Percentiles rank a stretch among this genome's conserved stretches.
Conservation (phyloP, 2,329 filamentous ascomycete species). For the Diaporthe aspalathi region DNA sequence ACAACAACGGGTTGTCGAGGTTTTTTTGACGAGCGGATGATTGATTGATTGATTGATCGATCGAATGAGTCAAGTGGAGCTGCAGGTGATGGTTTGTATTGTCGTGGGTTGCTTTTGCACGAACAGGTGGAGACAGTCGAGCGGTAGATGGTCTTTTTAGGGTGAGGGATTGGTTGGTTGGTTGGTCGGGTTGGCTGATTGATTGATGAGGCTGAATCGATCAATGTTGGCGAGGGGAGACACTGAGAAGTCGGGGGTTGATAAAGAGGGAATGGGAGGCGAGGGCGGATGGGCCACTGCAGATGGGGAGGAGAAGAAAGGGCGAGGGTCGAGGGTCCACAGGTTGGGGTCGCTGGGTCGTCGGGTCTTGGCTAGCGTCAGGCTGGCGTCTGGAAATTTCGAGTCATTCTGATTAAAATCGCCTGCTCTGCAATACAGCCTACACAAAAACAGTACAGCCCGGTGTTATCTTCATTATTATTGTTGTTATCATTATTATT, state of each 20-base stretch:
- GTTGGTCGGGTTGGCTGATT: constrained; percentile 18
- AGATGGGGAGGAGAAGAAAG: neutral
- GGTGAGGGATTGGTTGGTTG: constrained; percentile 16
- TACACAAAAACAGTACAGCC: no score
- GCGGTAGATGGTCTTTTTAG: constrained; percentile 3
- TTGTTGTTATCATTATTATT: neutral
- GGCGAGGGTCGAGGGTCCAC: constrained; percentile 4
- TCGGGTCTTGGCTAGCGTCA: constrained; percentile 25
- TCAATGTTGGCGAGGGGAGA: constrained; percentile 8
- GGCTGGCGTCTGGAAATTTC: constrained; percentile 28
- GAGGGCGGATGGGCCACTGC: no score
- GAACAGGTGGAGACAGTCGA: constrained; percentile 25
- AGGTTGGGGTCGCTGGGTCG: constrained; percentile 1
- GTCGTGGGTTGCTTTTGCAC: constrained; percentile 20
- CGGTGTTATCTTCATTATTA: no score
- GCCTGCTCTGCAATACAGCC: no score
- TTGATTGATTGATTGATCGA: constrained; percentile 4
- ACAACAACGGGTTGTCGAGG: neutral
- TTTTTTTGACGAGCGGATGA: no score
- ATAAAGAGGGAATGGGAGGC: constrained; percentile 9
- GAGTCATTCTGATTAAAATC: constrained; percentile 21
- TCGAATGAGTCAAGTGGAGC: constrained; percentile 20
- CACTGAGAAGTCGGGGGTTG: constrained; percentile 28
- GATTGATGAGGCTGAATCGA: constrained; percentile 22
- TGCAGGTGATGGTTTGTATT: neutral